Conservation (phyloP, 441 rosid species). For the Dalechampia spathulata region DNA sequence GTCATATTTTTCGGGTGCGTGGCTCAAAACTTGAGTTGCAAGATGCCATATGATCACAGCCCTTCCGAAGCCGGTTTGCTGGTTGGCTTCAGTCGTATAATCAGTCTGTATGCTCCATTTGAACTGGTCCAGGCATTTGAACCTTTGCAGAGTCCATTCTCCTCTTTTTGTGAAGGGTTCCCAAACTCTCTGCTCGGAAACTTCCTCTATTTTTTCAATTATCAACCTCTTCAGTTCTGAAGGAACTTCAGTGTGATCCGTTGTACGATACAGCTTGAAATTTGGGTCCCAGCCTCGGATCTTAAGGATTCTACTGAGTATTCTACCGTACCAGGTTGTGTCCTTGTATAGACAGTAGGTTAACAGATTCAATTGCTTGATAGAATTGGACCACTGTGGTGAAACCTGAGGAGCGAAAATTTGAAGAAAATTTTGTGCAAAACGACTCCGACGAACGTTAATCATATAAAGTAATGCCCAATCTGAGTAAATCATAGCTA, state of each 20-base stretch:
- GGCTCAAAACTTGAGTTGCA: slow-evolving; percentile 5
- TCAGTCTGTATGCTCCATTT: slow-evolving; percentile 12
- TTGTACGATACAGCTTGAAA: neutral
- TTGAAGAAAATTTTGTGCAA: neutral
- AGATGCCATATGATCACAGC: slow-evolving; percentile 13
- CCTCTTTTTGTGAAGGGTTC: slow-evolving; percentile 12
- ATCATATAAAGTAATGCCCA: slow-evolving; percentile 7
- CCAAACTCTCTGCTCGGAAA: slow-evolving; percentile 10
- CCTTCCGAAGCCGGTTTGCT: slow-evolving; percentile 12
- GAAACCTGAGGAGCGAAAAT: neutral
- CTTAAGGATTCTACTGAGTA: neutral
- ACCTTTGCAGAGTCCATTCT: slow-evolving; percentile 12
- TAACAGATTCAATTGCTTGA: slow-evolving; percentile 9
- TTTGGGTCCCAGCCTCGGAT: neutral
- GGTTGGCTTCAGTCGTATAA: slow-evolving; percentile 11
- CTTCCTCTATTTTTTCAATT: slow-evolving; percentile 8
- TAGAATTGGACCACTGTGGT: slow-evolving; percentile 1
- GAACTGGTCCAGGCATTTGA: slow-evolving; percentile 6
- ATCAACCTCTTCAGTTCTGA: neutral
- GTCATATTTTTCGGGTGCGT: neutral
- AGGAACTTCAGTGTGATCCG: neutral
- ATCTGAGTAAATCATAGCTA: slow-evolving; percentile 2
- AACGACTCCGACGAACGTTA: neutral
- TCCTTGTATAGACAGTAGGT: slow-evolving; percentile 4
- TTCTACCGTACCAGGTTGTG: neutral